These are phyloP conservation scores for Saxophila tyrrhenica DNA, from an alignment of 495 filamentous ascomycete genomes.

Conservation along the genomic window DNA sequence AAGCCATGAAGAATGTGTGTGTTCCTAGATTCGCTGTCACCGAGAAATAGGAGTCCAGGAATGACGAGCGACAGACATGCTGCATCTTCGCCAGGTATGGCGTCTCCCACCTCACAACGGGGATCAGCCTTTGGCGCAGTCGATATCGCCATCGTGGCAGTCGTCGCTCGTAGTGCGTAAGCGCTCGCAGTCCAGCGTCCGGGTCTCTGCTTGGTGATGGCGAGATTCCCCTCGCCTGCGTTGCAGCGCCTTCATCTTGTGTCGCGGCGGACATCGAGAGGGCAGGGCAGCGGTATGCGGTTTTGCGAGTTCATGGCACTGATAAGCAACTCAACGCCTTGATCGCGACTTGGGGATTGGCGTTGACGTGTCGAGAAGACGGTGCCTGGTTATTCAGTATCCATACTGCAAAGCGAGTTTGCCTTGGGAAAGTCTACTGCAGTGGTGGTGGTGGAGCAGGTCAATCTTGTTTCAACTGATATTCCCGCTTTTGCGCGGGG, in stretches of 20 bases:
- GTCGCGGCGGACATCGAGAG: constrained; percentile 2
- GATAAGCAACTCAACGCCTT: no score
- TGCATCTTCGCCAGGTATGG: constrained; percentile 83
- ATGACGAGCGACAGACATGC: constrained; percentile 46
- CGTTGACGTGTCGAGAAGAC: no score
- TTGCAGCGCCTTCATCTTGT: neutral
- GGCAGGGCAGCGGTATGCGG: neutral
- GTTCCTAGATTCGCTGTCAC: constrained; percentile 94
- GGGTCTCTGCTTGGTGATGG: constrained; percentile 15
- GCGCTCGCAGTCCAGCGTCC: constrained; percentile 31
- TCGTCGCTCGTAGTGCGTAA: constrained; percentile 51
- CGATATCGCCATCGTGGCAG: constrained; percentile 84
- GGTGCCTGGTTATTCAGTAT: no score
- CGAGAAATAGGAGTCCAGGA: constrained; percentile 90
- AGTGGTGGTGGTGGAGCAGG: no score
- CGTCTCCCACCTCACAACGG: constrained; percentile 87
- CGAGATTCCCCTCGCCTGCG: constrained; percentile 10
- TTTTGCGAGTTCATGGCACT: neutral
- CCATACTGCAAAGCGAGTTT: no score
- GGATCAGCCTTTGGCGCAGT: constrained; percentile 68
- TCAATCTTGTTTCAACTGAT: no score
- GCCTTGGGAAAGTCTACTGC: no score
- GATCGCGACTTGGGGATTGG: no score
- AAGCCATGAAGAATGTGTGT: constrained; percentile 96
- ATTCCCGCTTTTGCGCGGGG: no score